These are phyloP conservation scores for Rhododendron molle DNA, from an alignment of 148 eudicot species.

Conservation along the genomic window DNA sequence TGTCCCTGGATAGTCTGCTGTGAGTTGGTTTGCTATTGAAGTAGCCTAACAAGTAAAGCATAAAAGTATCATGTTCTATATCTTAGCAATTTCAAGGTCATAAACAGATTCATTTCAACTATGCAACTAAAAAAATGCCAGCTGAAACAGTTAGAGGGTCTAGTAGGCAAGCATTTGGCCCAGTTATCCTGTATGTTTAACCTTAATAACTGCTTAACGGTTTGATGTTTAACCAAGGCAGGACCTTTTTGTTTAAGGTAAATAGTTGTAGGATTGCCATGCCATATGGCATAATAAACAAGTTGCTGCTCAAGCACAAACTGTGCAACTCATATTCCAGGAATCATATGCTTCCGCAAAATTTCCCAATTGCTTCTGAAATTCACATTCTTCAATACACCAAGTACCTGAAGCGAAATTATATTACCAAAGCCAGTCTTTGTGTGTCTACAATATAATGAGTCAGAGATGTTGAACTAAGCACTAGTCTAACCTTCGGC, in stretches of 20 bases:
- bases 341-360: not conserved
- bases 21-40: conserved; percentile 47
- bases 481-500: not conserved
- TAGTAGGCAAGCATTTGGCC: not conserved
- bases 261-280: not conserved
- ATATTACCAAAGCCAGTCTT: too few species aligned
- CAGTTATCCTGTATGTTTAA: not conserved
- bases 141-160: not conserved
- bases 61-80: not conserved
- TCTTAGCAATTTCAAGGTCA: not conserved
- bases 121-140: not conserved
- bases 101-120: not conserved
- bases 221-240: not conserved
- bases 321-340: not conserved
- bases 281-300: not conserved
- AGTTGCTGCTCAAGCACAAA: not conserved
- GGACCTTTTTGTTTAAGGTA: not conserved
- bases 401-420: not conserved
- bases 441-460: not conserved
- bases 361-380: not conserved
- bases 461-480: not conserved
- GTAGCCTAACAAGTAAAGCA: conserved; percentile 46
- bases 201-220: not conserved
- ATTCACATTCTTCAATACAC: not conserved
- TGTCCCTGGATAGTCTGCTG: conserved; percentile 67